Base-by-base conservation (phyloP, 106 monocot genomes). In the Dioscorea alata region DNA sequence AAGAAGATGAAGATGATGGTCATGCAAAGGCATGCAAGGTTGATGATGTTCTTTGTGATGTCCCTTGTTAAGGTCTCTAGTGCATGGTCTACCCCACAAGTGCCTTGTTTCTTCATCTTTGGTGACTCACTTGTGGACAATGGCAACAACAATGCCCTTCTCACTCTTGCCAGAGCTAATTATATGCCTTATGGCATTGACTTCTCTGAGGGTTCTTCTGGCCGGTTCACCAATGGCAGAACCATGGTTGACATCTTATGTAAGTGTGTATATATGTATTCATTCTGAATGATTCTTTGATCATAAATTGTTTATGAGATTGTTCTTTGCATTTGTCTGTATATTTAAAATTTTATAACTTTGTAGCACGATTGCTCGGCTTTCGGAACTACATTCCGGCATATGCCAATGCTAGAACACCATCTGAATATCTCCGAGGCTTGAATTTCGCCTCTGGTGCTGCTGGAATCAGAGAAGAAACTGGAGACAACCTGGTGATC, bases 61-160 rank as follows among this genome's bases (percentile, higher is more conserved):
- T 49, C n/a, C 23, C 9, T 71, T 17, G 12, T 64, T 21, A 56
- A 34, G 25, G 49, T 50, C 13, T 16, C 48, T 48, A 57, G 28
- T 23, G 54, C 56, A n/a, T 64, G 76, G 69, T 49, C 70, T 42
- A 61, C 15, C 19, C 82, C 84, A 57, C 82, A 84, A 42, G 90
- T 83, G 42, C 90, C 94, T 2, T 80, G 94, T 75, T 71, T 94
- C 73, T 90, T 82, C 85, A 78, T 90, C 59, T 94, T 94, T 65
- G 93, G 93, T 0, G 94, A 94, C 54, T 94, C 94, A 13, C 75
- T 94, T 12, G 87, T 94, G 31, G 94, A 94, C 78, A 94, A 85
- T 48, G 94, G 94, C 58, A 94, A 94, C 76, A 89, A 94, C 82
- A 89, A 94, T 59, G 20, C 34, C 23, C 67, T 94, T 48, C 66